These are phyloP conservation scores for Beauveria australis DNA, from an alignment of 2,329 filamentous ascomycete genomes.

Conservation along the genomic window DNA sequence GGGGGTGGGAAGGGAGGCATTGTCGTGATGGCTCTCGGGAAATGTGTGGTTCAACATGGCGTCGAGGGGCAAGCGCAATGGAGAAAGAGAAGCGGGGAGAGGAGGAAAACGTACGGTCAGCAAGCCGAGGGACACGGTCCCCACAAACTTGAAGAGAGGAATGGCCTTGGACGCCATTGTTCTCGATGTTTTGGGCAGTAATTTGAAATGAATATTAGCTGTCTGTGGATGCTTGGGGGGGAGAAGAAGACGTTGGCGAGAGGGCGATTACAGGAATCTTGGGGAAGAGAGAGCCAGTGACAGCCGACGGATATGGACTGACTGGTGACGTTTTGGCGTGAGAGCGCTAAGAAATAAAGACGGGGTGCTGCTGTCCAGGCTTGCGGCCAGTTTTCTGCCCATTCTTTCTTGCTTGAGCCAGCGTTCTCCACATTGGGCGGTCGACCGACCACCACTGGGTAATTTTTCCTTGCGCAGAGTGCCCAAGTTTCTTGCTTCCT, in stretches of 20 bases:
- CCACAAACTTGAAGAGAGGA: slow-evolving; percentile 82
- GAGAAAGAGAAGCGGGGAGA: no score
- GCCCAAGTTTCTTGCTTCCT: background rate
- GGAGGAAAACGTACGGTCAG: slow-evolving; percentile 59
- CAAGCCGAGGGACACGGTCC: slow-evolving; percentile 79
- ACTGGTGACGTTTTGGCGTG: background rate
- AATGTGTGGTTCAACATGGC: background rate
- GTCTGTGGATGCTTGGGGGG: background rate
- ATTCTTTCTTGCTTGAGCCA: background rate
- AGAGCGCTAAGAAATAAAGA: background rate
- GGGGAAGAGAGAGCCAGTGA: slow-evolving; percentile 1
- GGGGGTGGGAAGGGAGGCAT: background rate
- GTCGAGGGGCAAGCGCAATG: background rate
- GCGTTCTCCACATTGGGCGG: slow-evolving; percentile 1
- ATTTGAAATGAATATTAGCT: no score
- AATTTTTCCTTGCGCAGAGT: background rate
- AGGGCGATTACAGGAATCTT: background rate
- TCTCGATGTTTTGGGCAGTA: background rate
- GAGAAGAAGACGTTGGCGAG: background rate
- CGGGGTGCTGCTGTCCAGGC: background rate
- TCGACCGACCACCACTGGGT: background rate
- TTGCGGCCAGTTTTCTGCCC: background rate
- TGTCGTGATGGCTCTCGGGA: background rate
- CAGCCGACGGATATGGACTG: slow-evolving; percentile 1
- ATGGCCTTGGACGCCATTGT: slow-evolving; percentile 62